A percentile compares a stretch with the other conserved stretches of the same genome.
These are phyloP conservation scores for Ammopiptanthus mongolicus DNA, from an alignment of 306 rosid genomes.

Conservation along the genomic window DNA sequence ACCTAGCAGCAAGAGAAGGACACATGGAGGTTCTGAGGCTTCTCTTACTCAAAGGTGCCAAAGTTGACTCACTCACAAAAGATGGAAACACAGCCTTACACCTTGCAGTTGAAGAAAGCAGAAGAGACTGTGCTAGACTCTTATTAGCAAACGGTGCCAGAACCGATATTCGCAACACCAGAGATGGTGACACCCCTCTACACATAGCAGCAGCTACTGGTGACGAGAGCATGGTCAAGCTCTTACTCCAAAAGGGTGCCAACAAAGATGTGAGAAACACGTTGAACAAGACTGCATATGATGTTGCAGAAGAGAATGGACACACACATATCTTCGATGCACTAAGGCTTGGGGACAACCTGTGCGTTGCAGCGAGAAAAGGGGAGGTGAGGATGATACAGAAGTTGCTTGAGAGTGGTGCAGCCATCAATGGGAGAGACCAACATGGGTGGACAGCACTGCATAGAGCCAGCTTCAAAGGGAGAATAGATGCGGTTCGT, in stretches of 20 bases:
- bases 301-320: conserved; percentile 57
- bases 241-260: conserved; percentile 61
- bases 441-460: conserved; percentile 78
- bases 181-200: conserved; percentile 52
- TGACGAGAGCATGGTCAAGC: conserved; percentile 61
- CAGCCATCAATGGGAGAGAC: conserved; percentile 54
- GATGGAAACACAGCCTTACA: conserved; percentile 68
- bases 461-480: conserved; percentile 74
- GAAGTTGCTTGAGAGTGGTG: conserved; percentile 47
- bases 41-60: conserved; percentile 56
- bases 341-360: conserved; percentile 53
- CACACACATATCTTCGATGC: conserved; percentile 47
- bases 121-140: conserved; percentile 48
- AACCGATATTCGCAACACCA: conserved; percentile 28
- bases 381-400: conserved; percentile 57
- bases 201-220: conserved; percentile 60
- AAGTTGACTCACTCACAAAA: conserved; percentile 38
- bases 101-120: conserved; percentile 42
- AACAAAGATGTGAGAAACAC: conserved; percentile 58
- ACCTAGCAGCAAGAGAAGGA: conserved; percentile 45
- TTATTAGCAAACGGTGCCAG: conserved; percentile 53
- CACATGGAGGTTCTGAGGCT: conserved; percentile 57
- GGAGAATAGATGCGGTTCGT: conserved; percentile 41
- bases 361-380: conserved; percentile 62
- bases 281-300: conserved; percentile 42